These are phyloP conservation scores for Ophiocordyceps camponoti-leonardi DNA, from an alignment of 2,329 filamentous ascomycete genomes.

Conservation along the genomic window DNA sequence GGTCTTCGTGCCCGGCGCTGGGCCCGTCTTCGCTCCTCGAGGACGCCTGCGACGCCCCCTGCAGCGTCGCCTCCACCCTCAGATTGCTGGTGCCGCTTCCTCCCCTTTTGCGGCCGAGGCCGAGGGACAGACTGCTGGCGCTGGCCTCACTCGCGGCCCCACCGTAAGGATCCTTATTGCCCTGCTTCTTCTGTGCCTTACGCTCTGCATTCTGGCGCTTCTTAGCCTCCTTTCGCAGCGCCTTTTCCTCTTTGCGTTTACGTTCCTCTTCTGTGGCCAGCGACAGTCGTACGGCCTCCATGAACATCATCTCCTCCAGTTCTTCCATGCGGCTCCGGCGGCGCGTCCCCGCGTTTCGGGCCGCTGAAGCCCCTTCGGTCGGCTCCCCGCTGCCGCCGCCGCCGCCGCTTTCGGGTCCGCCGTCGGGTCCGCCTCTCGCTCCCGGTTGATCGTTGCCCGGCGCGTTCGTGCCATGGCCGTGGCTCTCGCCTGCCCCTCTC, in stretches of 20 bases:
- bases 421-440: not conserved
- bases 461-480: conserved; percentile 14
- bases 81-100: conserved; percentile 44
- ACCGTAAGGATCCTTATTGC: conserved; percentile 16
- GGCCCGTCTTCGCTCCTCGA: conserved; percentile 8
- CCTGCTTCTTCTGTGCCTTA: conserved; percentile 52
- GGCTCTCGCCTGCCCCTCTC: conserved; percentile 23
- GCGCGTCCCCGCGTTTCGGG: conserved; percentile 7
- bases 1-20: conserved; percentile 7
- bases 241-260: conserved; percentile 52
- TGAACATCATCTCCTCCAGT: conserved; percentile 95
- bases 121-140: conserved; percentile 47
- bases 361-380: conserved; percentile 7
- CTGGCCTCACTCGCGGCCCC: conserved; percentile 27
- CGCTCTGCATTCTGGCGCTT: conserved; percentile 71
- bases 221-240: conserved; percentile 56
- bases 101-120: conserved; percentile 38
- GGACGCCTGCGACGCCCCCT: conserved; percentile 19
- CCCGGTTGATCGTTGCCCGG: conserved; percentile 8
- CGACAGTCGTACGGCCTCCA: conserved; percentile 83
- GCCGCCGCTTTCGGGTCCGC: conserved; percentile 3
- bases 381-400: conserved; percentile 9
- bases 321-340: conserved; percentile 54
- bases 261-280: conserved; percentile 87
- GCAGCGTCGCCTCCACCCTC: conserved; percentile 35